phyloP scores from a whole-genome alignment of 2,329 filamentous ascomycete species.

The Bisporella sp. region DNA sequence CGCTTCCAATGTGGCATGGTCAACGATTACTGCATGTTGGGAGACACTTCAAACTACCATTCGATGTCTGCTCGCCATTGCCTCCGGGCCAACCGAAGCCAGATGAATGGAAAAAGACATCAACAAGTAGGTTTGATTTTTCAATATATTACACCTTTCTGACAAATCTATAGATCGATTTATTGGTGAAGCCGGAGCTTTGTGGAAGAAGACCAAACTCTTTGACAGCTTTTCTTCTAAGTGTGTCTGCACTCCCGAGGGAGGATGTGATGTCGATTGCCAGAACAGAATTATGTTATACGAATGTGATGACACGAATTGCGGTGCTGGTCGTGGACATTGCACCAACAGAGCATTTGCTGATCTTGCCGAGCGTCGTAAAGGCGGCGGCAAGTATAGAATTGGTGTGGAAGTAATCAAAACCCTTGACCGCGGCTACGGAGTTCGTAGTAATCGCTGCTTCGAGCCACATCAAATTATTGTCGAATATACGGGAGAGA shows the following conservation, averaged over 20 bases:
- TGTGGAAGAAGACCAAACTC: slow-evolving; percentile 75
- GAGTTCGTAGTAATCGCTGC: slow-evolving; percentile 81
- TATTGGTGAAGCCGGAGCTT: slow-evolving; percentile 70
- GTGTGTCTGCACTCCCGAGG: slow-evolving; percentile 71
- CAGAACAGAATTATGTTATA: slow-evolving; percentile 97
- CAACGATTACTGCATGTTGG: slow-evolving; percentile 63
- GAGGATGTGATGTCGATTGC: slow-evolving; percentile 82
- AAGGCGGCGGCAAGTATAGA: slow-evolving; percentile 77
- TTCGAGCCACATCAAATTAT: slow-evolving; percentile 92
- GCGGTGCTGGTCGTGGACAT: slow-evolving; percentile 62
- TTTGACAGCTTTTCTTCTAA: slow-evolving; percentile 68
- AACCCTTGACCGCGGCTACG: slow-evolving; percentile 80
- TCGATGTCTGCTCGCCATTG: slow-evolving; percentile 81
- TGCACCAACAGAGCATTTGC: slow-evolving; percentile 89
- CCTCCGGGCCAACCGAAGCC: slow-evolving; percentile 84
- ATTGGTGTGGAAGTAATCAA: slow-evolving; percentile 94
- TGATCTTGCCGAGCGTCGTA: slow-evolving; percentile 65
- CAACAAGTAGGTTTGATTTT: slow-evolving; percentile 62
- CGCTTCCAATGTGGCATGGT: slow-evolving; percentile 73
- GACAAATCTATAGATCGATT: slow-evolving; percentile 62
- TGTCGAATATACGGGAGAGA: slow-evolving; percentile 96
- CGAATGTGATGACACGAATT: slow-evolving; percentile 89
- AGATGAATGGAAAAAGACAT: slow-evolving; percentile 86
- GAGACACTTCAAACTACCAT: slow-evolving; percentile 83
- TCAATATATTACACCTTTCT: background rate